A percentile compares a stretch with the other conserved stretches of the same genome.
phyloP scores from a whole-genome alignment of 805 yeast species.

The Zygotorulaspora florentina region DNA sequence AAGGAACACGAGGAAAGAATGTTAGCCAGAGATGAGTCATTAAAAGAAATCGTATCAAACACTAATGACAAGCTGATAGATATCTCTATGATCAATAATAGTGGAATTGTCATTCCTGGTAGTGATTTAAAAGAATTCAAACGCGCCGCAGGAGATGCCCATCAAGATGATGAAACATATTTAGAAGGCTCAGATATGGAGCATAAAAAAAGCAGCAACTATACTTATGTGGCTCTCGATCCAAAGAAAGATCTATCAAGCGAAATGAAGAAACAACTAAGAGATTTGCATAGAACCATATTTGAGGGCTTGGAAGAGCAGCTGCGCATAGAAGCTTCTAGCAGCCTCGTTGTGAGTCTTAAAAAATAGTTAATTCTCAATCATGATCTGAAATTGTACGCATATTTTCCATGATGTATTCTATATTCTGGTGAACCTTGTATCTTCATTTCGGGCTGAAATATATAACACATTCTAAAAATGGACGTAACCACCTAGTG shows the following conservation, averaged over 20 bases:
- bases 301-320: conserved; percentile 17
- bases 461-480: too few species aligned
- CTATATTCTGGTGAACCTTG: neutral
- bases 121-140: conserved; percentile 14
- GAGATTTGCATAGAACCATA: conserved; percentile 13
- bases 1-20: conserved; percentile 26
- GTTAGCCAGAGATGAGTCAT: conserved; percentile 26
- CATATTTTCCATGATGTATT: neutral
- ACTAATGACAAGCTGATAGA: conserved; percentile 35
- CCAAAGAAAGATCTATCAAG: conserved; percentile 12
- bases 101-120: conserved; percentile 32
- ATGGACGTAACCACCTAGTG: too few species aligned
- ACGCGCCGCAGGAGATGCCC: neutral
- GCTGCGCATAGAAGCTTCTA: conserved; percentile 16
- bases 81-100: conserved; percentile 36
- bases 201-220: conserved; percentile 23
- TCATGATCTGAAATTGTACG: neutral
- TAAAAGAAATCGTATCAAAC: conserved; percentile 31
- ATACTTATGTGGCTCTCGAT: conserved; percentile 12
- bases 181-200: conserved; percentile 24
- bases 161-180: conserved; percentile 3
- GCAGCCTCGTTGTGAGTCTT: conserved; percentile 19
- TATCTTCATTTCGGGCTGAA: too few species aligned
- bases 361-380: conserved; percentile 2
- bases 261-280: conserved; percentile 10